phyloP scores from a whole-genome alignment of 164 flowering plant species.

The Santalum album region DNA sequence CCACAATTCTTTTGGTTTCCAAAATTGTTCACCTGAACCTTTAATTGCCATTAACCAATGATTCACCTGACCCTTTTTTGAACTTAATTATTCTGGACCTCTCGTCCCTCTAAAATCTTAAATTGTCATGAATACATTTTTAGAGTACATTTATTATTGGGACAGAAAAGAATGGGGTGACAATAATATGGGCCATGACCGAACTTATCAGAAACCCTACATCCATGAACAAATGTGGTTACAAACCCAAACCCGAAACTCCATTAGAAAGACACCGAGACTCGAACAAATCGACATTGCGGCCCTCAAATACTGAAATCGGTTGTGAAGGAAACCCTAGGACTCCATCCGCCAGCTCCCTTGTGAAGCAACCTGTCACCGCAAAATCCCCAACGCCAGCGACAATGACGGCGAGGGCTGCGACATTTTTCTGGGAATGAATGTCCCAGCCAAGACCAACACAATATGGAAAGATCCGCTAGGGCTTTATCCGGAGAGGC shows the following conservation, averaged over 20 bases:
- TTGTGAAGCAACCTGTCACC: conserved; percentile 21
- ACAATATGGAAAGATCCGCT: conserved; percentile 2
- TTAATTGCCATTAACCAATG: too few species aligned
- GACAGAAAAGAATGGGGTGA: conserved; percentile 18
- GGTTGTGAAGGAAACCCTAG: too few species aligned
- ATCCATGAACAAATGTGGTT: conserved; percentile 20
- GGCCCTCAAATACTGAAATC: conserved; percentile 22
- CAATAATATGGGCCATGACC: conserved; percentile 33
- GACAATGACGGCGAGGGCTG: not conserved
- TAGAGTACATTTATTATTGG: conserved; percentile 35
- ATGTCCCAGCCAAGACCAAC: not conserved
- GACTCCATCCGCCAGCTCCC: conserved; percentile 40
- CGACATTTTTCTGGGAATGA: not conserved
- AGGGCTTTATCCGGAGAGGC: conserved; percentile 1
- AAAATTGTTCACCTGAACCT: too few species aligned
- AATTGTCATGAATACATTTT: too few species aligned
- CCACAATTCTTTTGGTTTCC: too few species aligned
- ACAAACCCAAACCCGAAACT: conserved; percentile 17
- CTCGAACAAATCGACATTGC: conserved; percentile 22
- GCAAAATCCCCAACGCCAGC: too few species aligned
- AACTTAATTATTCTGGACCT: too few species aligned
- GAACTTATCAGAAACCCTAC: conserved; percentile 27
- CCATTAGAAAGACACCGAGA: conserved; percentile 3
- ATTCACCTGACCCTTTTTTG: too few species aligned
- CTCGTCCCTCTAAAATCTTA: too few species aligned